A percentile compares a stretch with the other conserved stretches of the same genome.
Conservation (phyloP, 176 grass and related monocot genomes). For the Triticum urartu region DNA sequence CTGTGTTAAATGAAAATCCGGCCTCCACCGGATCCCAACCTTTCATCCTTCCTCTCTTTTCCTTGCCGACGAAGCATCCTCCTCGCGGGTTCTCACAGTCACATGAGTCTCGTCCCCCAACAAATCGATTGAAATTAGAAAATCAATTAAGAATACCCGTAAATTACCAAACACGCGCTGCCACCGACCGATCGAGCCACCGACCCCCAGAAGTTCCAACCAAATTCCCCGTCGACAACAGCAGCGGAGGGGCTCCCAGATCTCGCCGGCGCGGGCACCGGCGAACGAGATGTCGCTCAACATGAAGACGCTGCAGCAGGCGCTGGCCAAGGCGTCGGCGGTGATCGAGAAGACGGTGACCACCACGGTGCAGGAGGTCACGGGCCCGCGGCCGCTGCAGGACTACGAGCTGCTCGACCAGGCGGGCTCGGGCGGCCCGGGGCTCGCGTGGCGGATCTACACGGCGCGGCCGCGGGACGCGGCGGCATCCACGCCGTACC, state of each 20-base stretch:
- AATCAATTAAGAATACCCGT: conserved; percentile 3
- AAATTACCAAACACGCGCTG: conserved; percentile 37
- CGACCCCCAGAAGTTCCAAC: conserved; percentile 14
- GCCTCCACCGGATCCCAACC: background rate
- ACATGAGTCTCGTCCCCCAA: conserved; percentile 12
- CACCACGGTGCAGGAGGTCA: conserved; percentile 98
- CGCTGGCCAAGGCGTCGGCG: conserved; percentile 91
- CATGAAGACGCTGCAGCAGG: conserved; percentile 90
- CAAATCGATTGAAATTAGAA: background rate
- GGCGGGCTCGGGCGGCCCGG: conserved; percentile 74
- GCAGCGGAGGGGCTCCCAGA: conserved; percentile 39
- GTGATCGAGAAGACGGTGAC: conserved; percentile 97
- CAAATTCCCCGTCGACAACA: background rate
- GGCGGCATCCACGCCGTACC: conserved; percentile 79
- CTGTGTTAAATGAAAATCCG: too few relatives aligned
- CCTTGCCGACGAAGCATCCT: conserved; percentile 26
- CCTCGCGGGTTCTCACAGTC: conserved; percentile 1
- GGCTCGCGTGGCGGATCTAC: conserved; percentile 91
- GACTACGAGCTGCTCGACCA: conserved; percentile 97
- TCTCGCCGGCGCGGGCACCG: conserved; percentile 34
- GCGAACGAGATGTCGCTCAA: conserved; percentile 78
- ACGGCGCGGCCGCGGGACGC: conserved; percentile 63
- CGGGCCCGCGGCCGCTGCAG: conserved; percentile 96
- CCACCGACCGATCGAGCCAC: conserved; percentile 41
- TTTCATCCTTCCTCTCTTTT: background rate